Evolutionary conservation across 139 green algal genomes (phyloP).

Genomic region (Spirogloea muscicola): DNA sequence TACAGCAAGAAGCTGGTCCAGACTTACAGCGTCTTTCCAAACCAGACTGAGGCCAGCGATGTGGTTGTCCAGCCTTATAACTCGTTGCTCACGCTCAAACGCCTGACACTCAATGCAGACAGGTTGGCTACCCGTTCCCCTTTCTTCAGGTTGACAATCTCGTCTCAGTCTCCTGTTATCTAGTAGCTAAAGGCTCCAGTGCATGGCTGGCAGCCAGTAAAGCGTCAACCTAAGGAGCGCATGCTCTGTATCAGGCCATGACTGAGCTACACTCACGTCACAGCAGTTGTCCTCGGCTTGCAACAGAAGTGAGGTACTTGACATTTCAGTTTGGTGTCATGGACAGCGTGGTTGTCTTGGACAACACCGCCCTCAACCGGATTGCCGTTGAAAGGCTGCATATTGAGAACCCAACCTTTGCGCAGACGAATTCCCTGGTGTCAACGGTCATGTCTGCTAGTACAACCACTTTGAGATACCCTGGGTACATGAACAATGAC

Average conservation of each 20-base stretch:
- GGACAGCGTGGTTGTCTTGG: slow-evolving; percentile 80
- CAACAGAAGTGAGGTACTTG: no score
- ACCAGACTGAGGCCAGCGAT: slow-evolving; percentile 89
- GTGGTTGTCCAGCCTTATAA: slow-evolving; percentile 99
- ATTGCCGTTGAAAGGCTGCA: slow-evolving; percentile 73
- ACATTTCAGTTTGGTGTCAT: no score
- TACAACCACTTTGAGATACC: slow-evolving; percentile 93
- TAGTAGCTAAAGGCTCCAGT: no score
- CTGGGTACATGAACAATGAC: slow-evolving; percentile 99
- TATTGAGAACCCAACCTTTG: slow-evolving; percentile 65
- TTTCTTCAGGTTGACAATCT: no score
- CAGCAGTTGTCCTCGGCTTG: no score
- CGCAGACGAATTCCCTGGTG: slow-evolving; percentile 92
- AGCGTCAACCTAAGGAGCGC: no score
- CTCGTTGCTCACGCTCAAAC: slow-evolving; percentile 94
- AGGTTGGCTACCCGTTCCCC: no score
- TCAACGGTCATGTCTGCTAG: slow-evolving; percentile 96
- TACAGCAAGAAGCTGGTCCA: slow-evolving; percentile 96
- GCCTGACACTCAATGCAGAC: slow-evolving; percentile 88
- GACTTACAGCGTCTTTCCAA: slow-evolving; percentile 92
- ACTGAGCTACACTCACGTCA: no score
- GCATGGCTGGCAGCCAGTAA: no score
- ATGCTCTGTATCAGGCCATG: no score
- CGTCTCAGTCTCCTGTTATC: no score
- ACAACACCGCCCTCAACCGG: slow-evolving; percentile 83